These are phyloP conservation scores for Diaporthe sp. DNA, from an alignment of 2,329 filamentous ascomycete species.

Conservation along the genomic window DNA sequence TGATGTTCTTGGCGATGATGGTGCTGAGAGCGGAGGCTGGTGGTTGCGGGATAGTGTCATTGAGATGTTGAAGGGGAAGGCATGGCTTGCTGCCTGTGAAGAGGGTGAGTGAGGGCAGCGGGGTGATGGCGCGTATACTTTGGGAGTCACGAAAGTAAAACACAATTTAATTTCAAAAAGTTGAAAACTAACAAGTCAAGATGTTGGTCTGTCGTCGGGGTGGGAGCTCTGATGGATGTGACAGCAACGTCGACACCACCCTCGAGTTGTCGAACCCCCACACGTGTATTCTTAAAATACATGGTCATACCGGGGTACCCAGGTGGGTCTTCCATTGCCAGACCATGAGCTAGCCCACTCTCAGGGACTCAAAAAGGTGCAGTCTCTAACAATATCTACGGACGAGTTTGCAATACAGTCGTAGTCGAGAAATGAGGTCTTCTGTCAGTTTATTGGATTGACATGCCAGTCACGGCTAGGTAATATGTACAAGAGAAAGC, in stretches of 20 bases:
- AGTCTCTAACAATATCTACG: too few species aligned
- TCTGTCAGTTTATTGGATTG: background rate
- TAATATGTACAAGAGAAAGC: constrained; percentile 11
- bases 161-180: background rate
- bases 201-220: background rate
- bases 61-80: constrained; percentile 67
- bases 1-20: constrained; percentile 36
- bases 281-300: background rate
- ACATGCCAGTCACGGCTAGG: background rate
- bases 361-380: too few species aligned
- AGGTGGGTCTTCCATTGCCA: too few species aligned
- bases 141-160: background rate
- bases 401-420: too few species aligned
- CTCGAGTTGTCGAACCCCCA: too few species aligned
- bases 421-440: background rate
- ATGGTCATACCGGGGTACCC: background rate
- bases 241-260: background rate
- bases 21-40: constrained; percentile 57
- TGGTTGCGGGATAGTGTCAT: constrained; percentile 70
- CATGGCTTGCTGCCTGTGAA: constrained; percentile 64
- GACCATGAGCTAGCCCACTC: too few species aligned
- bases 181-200: background rate
- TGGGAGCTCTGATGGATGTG: background rate
- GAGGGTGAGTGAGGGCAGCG: constrained; percentile 26
- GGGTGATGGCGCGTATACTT: too few species aligned